These are phyloP conservation scores for Pleurozium schreberi DNA, from an alignment of 225 moss, liverwort and hornwort genomes.

Conservation along the genomic window DNA sequence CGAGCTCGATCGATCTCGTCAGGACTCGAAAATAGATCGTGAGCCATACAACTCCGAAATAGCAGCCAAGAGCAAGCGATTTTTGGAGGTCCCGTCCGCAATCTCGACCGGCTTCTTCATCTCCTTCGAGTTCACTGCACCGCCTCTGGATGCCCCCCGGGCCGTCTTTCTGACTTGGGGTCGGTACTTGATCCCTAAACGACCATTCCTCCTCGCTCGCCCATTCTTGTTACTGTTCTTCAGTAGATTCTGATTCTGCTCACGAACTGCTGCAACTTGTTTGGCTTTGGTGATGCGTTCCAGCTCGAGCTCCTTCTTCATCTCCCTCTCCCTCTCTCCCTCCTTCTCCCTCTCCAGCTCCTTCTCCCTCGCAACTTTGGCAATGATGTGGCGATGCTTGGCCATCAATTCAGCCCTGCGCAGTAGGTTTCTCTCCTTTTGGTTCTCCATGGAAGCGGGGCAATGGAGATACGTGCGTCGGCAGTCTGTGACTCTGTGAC, in stretches of 20 bases:
- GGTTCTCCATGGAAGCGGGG: not conserved
- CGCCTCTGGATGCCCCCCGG: too few relatives aligned
- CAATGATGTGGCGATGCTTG: not conserved
- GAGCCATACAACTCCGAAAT: not conserved
- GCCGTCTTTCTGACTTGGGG: too few relatives aligned
- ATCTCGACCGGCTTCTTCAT: not conserved
- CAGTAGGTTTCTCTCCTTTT: not conserved
- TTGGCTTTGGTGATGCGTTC: not conserved
- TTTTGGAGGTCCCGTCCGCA: too few relatives aligned
- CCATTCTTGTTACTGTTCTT: too few relatives aligned
- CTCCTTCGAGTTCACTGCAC: not conserved
- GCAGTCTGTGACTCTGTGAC: too few relatives aligned
- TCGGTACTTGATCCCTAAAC: too few relatives aligned
- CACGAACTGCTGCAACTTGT: not conserved
- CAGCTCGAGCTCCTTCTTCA: not conserved
- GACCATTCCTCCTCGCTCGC: not conserved
- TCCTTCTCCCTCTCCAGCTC: not conserved
- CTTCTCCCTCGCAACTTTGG: not conserved
- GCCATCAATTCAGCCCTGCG: not conserved
- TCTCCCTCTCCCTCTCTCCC: too few relatives aligned
- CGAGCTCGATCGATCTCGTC: not conserved
- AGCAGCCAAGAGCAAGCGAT: not conserved
- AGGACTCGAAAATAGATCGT: not conserved
- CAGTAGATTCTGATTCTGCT: not conserved
- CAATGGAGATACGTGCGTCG: too few relatives aligned